These are phyloP conservation scores for Skeletonema potamos DNA, from an alignment of 108 stramenopile species.

Conservation along the genomic window DNA sequence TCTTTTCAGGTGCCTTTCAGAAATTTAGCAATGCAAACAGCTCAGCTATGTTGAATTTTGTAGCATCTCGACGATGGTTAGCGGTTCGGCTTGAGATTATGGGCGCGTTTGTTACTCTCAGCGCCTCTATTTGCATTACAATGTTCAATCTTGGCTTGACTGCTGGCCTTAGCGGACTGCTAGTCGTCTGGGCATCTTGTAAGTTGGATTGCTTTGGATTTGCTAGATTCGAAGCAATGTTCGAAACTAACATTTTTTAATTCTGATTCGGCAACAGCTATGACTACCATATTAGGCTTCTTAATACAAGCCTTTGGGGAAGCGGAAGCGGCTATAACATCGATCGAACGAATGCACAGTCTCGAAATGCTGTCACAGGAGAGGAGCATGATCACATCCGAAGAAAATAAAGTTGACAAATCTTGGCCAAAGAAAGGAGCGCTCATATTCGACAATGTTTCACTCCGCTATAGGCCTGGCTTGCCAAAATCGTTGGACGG, in stretches of 20 bases:
- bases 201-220: neutral
- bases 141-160: constrained; percentile 61
- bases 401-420: constrained; percentile 8
- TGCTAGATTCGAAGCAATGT: too few species aligned
- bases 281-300: constrained; percentile 81
- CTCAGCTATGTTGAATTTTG: constrained; percentile 74
- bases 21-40: constrained; percentile 55
- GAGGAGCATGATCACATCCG: constrained; percentile 37
- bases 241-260: constrained; percentile 57
- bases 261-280: constrained; percentile 36
- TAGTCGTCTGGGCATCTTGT: constrained; percentile 34
- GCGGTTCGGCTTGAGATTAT: constrained; percentile 84
- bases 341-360: constrained; percentile 75
- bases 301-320: constrained; percentile 75
- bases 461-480: constrained; percentile 69
- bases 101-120: constrained; percentile 63
- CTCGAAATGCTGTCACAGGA: constrained; percentile 71
- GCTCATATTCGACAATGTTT: constrained; percentile 69
- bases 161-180: constrained; percentile 53
- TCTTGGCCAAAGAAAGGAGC: constrained; percentile 67
- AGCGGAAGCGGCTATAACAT: constrained; percentile 83
- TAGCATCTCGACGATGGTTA: constrained; percentile 87
- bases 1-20: constrained; percentile 60
- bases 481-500: constrained; percentile 72
- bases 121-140: constrained; percentile 56